A percentile compares a stretch with the other conserved stretches of the same genome.
Evolutionary conservation across 1,284 basidiomycete species (phyloP).

Genomic region (Ustilago vetiveriae): DNA sequence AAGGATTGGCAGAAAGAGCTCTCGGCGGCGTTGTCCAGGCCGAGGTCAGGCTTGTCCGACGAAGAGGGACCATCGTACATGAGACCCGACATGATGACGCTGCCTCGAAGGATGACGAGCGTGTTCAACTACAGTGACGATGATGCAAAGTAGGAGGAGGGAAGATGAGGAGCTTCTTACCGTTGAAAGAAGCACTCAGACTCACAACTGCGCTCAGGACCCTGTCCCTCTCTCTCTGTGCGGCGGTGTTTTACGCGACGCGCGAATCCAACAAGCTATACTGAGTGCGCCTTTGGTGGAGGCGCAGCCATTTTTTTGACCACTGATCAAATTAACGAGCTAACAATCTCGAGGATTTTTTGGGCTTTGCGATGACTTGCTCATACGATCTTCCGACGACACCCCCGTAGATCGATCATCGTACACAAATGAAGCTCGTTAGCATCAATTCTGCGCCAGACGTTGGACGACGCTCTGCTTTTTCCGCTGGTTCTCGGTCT

Average conservation of each 20-base stretch:
- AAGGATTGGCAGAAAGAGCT: conserved; percentile 57
- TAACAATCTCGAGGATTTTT: no score
- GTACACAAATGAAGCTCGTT: no score
- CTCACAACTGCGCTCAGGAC: no score
- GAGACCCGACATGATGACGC: conserved; percentile 65
- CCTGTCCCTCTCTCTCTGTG: conserved; percentile 9
- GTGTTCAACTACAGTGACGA: no score
- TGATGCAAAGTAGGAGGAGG: neutral
- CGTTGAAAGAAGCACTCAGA: no score
- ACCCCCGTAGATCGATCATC: no score
- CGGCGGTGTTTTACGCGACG: conserved; percentile 27
- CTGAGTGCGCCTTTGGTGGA: neutral
- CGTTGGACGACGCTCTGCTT: conserved; percentile 61
- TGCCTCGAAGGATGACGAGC: no score
- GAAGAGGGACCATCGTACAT: conserved; percentile 58
- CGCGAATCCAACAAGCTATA: conserved; percentile 10
- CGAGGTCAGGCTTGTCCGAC: conserved; percentile 56
- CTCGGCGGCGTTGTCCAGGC: conserved; percentile 56
- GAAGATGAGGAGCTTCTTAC: neutral
- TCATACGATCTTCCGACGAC: no score
- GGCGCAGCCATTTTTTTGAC: no score
- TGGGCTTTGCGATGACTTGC: no score
- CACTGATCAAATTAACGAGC: no score
- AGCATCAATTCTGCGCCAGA: conserved; percentile 21
- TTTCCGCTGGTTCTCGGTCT: conserved; percentile 64